Conservation (phyloP, 495 filamentous ascomycete species). For the Neurospora sp. region DNA sequence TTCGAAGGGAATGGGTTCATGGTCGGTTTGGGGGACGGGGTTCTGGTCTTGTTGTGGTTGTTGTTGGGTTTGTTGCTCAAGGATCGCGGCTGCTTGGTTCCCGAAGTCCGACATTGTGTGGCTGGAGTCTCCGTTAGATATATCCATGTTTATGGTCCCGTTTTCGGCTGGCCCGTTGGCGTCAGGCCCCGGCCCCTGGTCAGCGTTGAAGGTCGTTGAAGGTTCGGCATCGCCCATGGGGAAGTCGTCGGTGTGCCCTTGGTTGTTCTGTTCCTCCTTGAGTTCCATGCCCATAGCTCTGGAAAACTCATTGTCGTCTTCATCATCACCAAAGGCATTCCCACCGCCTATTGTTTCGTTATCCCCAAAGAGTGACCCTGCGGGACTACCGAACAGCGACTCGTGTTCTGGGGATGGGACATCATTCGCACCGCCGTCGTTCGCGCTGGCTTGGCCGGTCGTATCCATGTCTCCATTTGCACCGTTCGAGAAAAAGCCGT, state of each 20-base stretch:
- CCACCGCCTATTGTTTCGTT: conserved; percentile 49
- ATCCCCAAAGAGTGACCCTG: conserved; percentile 50
- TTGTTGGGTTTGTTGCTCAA: background rate
- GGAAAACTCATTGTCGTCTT: conserved; percentile 83
- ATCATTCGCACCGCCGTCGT: conserved; percentile 13
- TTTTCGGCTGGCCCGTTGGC: background rate
- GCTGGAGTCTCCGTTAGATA: conserved; percentile 20
- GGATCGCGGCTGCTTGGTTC: conserved; percentile 5
- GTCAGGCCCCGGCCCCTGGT: background rate
- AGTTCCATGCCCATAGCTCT: conserved; percentile 56
- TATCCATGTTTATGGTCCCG: conserved; percentile 5
- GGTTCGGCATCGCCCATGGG: conserved; percentile 23
- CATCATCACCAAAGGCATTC: conserved; percentile 47
- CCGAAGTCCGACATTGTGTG: conserved; percentile 14
- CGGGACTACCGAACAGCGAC: conserved; percentile 51
- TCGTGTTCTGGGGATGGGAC: conserved; percentile 62
- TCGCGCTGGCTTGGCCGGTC: background rate
- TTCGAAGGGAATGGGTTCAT: conserved; percentile 8
- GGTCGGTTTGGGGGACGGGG: conserved; percentile 5
- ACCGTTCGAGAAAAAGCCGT: conserved; percentile 34
- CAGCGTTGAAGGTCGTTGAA: background rate
- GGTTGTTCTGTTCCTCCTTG: conserved; percentile 21
- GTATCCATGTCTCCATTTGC: conserved; percentile 10
- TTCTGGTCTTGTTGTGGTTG: conserved; percentile 3
- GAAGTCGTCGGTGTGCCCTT: conserved; percentile 37